Percentiles rank a stretch among this genome's conserved stretches.
These are phyloP conservation scores for Lindgomyces ingoldianus DNA, from an alignment of 495 filamentous ascomycete genomes.

Conservation along the genomic window DNA sequence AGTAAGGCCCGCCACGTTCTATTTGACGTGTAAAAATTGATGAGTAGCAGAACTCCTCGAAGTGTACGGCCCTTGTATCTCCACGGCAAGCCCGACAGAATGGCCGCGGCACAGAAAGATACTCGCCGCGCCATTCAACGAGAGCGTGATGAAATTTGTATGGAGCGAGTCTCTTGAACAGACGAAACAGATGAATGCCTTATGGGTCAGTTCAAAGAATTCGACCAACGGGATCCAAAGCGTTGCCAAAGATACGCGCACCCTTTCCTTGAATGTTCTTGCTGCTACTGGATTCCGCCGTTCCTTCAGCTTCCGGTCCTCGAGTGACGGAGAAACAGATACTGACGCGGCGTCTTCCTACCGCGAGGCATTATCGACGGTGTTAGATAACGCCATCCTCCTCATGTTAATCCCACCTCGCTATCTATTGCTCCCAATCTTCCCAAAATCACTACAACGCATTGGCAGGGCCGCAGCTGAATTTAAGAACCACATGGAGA, in stretches of 20 bases:
- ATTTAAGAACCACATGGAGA: constrained; percentile 22
- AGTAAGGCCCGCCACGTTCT: constrained; percentile 37
- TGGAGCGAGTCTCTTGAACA: constrained; percentile 49
- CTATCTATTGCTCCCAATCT: constrained; percentile 11
- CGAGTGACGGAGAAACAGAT: neutral
- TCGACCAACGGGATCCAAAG: constrained; percentile 15
- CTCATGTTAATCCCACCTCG: constrained; percentile 7
- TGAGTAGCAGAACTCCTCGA: constrained; percentile 8
- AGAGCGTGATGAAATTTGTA: constrained; percentile 47
- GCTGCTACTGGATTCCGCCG: constrained; percentile 44
- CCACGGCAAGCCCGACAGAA: constrained; percentile 27
- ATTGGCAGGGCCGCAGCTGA: constrained; percentile 20
- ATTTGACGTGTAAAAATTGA: constrained; percentile 24
- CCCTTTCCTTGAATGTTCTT: constrained; percentile 47
- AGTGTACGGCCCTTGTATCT: constrained; percentile 36
- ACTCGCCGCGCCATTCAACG: constrained; percentile 50
- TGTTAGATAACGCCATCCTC: constrained; percentile 26
- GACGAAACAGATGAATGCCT: constrained; percentile 46
- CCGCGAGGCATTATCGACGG: constrained; percentile 20
- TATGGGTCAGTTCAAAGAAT: constrained; percentile 39
- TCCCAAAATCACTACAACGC: constrained; percentile 2
- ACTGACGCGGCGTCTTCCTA: constrained; percentile 28
- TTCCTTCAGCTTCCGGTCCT: constrained; percentile 42
- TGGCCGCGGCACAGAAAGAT: constrained; percentile 51
- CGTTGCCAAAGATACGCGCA: constrained; percentile 39